Evolutionary conservation across 169 alveolate species (phyloP), one percentile per base, ranked within the genome.

Genomic region (Plasmodium coatneyi): DNA sequence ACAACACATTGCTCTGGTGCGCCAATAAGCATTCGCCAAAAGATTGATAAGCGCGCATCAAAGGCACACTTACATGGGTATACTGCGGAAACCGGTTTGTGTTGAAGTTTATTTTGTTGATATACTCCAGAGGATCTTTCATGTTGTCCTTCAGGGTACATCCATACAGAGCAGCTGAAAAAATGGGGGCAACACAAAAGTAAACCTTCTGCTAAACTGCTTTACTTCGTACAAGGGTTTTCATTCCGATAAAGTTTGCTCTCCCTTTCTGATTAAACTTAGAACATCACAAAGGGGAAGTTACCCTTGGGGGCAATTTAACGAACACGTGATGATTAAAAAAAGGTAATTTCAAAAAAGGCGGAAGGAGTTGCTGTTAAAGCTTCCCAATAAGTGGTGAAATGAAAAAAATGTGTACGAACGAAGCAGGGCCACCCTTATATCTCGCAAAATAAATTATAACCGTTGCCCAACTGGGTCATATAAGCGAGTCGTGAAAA

Each of bases 81-180:
- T 92, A 95, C 52, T 90, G 95, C 14, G 96, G 97, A 34, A 84
- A 94, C 78, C 76, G 92, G n/a, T 95, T 83, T 0, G 97, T 96
- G 74, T 96, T 96, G 86, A 95, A 96, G 94, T 96, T 95, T 80
- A 96, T 83, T 54, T 86, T 80, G 7, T 96, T 91, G 56, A 91
- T 56, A 78, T 93, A 96, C 30, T 96, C 97, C 80, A 95, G 84
- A 14, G 97, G 97, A 52, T 95, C 95, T 25, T 93, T 83, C 97
- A 96, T 96, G 7, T 22, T 80, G 28, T 46, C 28, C 49, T 66
- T 36, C 25, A 66, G 30, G 5, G 10, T 34, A 46, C 3, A 43
- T 10, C 60, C 3, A 0, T 25, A 49, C n/a, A 80, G 34, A 80
- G 34, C 39, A 80, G 34, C 30, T 41, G 22, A 22, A 5, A 80